Evolutionary conservation across 2,329 filamentous ascomycete species (phyloP).

Genomic region (Botrytis pseudocinerea): DNA sequence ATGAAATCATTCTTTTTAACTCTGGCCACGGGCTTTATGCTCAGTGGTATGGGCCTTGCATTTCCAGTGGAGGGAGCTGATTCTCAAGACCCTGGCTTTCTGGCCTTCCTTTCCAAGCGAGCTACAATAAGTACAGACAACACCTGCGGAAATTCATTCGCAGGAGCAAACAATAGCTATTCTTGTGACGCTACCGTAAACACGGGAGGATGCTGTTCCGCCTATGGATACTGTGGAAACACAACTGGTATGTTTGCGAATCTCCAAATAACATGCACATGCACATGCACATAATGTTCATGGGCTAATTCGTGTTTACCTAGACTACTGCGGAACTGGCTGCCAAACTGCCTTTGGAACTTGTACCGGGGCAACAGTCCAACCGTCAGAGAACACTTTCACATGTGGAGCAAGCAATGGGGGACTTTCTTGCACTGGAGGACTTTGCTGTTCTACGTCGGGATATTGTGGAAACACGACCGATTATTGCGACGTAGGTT

Average conservation of each 20-base stretch:
- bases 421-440: conserved; percentile 13
- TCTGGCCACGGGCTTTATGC: conserved; percentile 16
- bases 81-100: conserved; percentile 22
- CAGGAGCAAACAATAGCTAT: conserved; percentile 29
- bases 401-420: conserved; percentile 19
- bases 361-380: conserved; percentile 15
- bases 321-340: conserved; percentile 38
- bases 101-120: conserved; percentile 23
- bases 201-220: conserved; percentile 38
- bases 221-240: conserved; percentile 32
- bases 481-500: conserved; percentile 25
- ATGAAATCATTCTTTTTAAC: conserved; percentile 23
- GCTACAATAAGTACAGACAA: conserved; percentile 27
- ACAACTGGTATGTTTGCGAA: conserved; percentile 23
- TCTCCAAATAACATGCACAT: neutral
- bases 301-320: neutral
- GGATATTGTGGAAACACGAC: conserved; percentile 24
- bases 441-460: conserved; percentile 18
- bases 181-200: conserved; percentile 33
- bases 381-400: conserved; percentile 12
- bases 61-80: conserved; percentile 15
- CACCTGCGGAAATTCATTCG: conserved; percentile 29
- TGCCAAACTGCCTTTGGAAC: conserved; percentile 24
- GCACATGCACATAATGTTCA: no score
- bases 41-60: conserved; percentile 21